A percentile compares a stretch with the other conserved stretches of the same genome.
Evolutionary conservation across 805 yeast genomes (phyloP).

Genomic region (Sugiyamaella boreocaroliniensis): DNA sequence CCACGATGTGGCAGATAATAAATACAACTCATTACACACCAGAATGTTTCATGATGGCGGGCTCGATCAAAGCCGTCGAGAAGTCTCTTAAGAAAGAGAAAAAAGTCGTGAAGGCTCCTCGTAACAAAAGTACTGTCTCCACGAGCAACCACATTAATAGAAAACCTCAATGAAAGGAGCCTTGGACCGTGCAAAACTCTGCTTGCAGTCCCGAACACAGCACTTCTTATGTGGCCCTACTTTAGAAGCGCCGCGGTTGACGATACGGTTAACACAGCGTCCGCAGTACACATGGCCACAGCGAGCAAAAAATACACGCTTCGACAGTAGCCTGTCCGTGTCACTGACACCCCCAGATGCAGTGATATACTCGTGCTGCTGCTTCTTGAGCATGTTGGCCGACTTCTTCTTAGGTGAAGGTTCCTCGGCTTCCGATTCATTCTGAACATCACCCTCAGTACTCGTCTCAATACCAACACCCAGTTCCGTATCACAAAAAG

Average conservation of each 20-base stretch:
- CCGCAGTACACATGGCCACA: slow-evolving; percentile 92
- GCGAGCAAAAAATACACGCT: slow-evolving; percentile 53
- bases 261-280: slow-evolving; percentile 64
- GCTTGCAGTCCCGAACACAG: slow-evolving; percentile 13
- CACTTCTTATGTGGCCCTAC: slow-evolving; percentile 11
- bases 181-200: slow-evolving; percentile 7
- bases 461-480: slow-evolving; percentile 61
- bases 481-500: slow-evolving; percentile 62
- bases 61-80: too few species aligned
- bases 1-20: too few species aligned
- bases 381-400: background rate
- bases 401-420: background rate
- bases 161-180: slow-evolving; percentile 15
- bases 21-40: too few species aligned
- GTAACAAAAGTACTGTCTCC: background rate
- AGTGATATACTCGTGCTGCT: background rate
- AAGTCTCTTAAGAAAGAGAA: too few species aligned
- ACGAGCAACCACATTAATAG: slow-evolving; percentile 8
- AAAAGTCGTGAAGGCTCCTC: too few species aligned
- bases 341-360: slow-evolving; percentile 34
- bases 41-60: too few species aligned
- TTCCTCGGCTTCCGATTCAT: slow-evolving; percentile 2
- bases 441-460: slow-evolving; percentile 36
- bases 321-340: slow-evolving; percentile 54
- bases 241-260: slow-evolving; percentile 22